Conservation (phyloP, 345 rosid species). For the Euphorbia pulcherrima region DNA sequence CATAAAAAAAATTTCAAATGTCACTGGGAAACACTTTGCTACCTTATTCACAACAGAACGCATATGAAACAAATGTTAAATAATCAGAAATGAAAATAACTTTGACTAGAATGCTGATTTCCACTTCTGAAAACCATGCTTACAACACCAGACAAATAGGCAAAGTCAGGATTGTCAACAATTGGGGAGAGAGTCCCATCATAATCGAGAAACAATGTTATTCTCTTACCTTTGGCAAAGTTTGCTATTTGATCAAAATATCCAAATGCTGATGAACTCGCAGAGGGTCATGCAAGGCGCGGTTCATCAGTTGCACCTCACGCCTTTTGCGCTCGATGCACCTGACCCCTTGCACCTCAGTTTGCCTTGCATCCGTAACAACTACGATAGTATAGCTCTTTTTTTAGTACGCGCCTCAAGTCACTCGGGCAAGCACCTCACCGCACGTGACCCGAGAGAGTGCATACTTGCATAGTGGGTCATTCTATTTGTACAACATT, state of each 20-base stretch:
- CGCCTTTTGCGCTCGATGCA: too few relatives aligned
- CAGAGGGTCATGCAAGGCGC: too few relatives aligned
- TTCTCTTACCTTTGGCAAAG: slow-evolving; percentile 68
- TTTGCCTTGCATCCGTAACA: too few relatives aligned
- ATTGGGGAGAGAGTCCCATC: slow-evolving; percentile 97
- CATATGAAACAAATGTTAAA: slow-evolving; percentile 49
- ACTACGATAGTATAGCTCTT: too few relatives aligned
- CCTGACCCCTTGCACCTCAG: too few relatives aligned
- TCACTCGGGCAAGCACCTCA: too few relatives aligned
- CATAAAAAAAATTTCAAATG: slow-evolving; percentile 16
- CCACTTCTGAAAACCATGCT: slow-evolving; percentile 23
- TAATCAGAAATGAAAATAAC: neutral
- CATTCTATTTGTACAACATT: too few relatives aligned
- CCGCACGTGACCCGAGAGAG: too few relatives aligned
- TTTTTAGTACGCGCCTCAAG: too few relatives aligned
- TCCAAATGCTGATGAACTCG: slow-evolving; percentile 77
- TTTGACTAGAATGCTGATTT: neutral
- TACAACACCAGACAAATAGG: slow-evolving; percentile 72
- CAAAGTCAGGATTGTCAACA: slow-evolving; percentile 82
- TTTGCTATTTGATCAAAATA: slow-evolving; percentile 69
- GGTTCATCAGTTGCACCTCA: too few relatives aligned
- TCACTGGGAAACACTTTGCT: slow-evolving; percentile 82
- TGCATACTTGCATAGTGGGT: too few relatives aligned
- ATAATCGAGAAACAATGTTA: slow-evolving; percentile 85
- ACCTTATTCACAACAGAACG: slow-evolving; percentile 61